Evolutionary conservation across 148 eudicot species (phyloP), one percentile per base, ranked within the genome.

Genomic region (Cornus suecica): DNA sequence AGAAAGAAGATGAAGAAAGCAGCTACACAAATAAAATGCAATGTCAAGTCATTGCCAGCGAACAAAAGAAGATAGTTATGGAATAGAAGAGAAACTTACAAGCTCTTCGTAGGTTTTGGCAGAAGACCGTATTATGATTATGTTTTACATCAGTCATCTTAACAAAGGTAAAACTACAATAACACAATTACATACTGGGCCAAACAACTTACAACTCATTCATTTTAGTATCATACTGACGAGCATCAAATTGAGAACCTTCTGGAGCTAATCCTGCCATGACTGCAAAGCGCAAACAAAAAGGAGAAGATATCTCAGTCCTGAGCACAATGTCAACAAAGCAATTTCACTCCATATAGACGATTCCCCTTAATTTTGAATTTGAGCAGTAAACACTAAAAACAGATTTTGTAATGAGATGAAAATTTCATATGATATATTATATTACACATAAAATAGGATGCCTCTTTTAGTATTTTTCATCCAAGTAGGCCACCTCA

Each of bases 211-310:
- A 81, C 84, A 81, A 11, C 37, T 81, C 84, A 54, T 20, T 78
- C 84, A 81, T 81, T 65, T 71, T 77, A 20, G 78, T 15, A 70
- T 81, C 84, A 74, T 62, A 81, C 7, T 78, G 72, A 70, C 77
- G 84, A 69, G 73, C 64, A 70, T 81, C 84, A 76, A 77, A 81
- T 65, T 68, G 84, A 25, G 81, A 81, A 32, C 75, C 84, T 27
- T 81, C 81, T 2, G 78, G 78, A 0, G 67, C 75, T 11, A 26
- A 11, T 14, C 75, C 68, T 62, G 84, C 78, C 81, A 78, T 66
- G 77, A 54, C 78, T 75, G 76, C 62, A 75, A 45, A 64, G 27
- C 71, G 76, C 62, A 75, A 45, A 64, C 42, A 65, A 29, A 11
- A 64, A 64, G 15, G 66, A 74, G 8, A 24, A 37, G 30, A 37